A percentile compares a stretch with the other conserved stretches of the same genome.
These are phyloP conservation scores for Boletus rex-veris DNA, from an alignment of 768 basidiomycete species.

Conservation along the genomic window DNA sequence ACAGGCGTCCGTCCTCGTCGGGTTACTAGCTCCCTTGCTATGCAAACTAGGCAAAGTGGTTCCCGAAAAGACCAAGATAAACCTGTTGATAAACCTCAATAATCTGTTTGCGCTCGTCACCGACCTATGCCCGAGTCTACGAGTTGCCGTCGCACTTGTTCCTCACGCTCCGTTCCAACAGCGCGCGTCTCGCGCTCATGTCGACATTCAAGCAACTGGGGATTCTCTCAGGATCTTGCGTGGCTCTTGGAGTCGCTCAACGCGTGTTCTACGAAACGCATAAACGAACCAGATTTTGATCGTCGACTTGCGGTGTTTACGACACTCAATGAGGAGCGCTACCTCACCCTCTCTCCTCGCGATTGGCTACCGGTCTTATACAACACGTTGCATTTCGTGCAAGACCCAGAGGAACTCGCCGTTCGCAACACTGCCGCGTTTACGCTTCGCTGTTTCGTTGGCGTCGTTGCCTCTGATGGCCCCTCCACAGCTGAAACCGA, in stretches of 20 bases:
- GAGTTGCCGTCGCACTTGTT: slow-evolving; percentile 73
- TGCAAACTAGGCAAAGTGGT: slow-evolving; percentile 72
- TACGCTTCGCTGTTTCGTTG: slow-evolving; percentile 74
- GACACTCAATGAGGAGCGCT: slow-evolving; percentile 63
- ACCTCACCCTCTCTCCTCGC: slow-evolving; percentile 44
- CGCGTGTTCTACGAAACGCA: slow-evolving; percentile 74
- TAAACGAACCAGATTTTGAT: slow-evolving; percentile 94
- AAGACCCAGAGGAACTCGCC: slow-evolving; percentile 85
- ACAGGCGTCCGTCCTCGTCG: slow-evolving; percentile 71
- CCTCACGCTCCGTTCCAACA: slow-evolving; percentile 67
- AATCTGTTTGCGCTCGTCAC: slow-evolving; percentile 63
- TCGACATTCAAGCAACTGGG: slow-evolving; percentile 57
- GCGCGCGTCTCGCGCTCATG: slow-evolving; percentile 66
- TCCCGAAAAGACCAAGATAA: slow-evolving; percentile 81
- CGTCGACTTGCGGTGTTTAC: slow-evolving; percentile 75
- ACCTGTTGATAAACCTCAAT: slow-evolving; percentile 69
- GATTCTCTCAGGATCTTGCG: slow-evolving; percentile 43
- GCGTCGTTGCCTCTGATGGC: slow-evolving; percentile 39
- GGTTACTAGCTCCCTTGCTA: slow-evolving; percentile 74
- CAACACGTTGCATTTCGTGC: slow-evolving; percentile 81
- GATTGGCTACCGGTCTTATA: slow-evolving; percentile 84
- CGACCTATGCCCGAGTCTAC: slow-evolving; percentile 51
- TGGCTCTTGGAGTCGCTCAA: slow-evolving; percentile 68
- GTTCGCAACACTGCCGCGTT: slow-evolving; percentile 79
- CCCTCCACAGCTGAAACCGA: slow-evolving; percentile 43